phyloP scores from a whole-genome alignment of 768 basidiomycete genomes.

The Suillus americanus region DNA sequence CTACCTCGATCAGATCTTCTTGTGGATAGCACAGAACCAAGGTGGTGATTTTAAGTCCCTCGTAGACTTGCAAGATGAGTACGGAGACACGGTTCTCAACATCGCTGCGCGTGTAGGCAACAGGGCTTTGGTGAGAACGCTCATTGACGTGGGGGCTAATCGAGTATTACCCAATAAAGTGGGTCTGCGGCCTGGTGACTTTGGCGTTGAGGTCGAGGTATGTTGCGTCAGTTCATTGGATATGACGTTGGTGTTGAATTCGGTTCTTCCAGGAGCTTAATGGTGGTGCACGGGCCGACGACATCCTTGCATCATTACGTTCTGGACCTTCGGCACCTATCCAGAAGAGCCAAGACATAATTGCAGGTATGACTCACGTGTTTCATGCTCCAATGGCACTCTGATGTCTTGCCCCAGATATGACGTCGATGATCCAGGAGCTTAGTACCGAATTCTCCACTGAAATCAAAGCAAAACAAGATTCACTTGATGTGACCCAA shows the following conservation, averaged over 20 bases:
- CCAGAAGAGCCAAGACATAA: slow-evolving; percentile 87
- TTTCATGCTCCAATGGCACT: not conserved
- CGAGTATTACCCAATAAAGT: slow-evolving; percentile 87
- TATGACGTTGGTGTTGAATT: slow-evolving; percentile 3
- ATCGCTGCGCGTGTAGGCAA: slow-evolving; percentile 95
- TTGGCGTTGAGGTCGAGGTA: slow-evolving; percentile 91
- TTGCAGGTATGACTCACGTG: slow-evolving; percentile 51
- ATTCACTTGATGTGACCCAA: slow-evolving; percentile 83
- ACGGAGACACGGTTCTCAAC: slow-evolving; percentile 95
- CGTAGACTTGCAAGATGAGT: slow-evolving; percentile 89
- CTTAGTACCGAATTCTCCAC: slow-evolving; percentile 76
- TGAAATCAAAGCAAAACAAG: slow-evolving; percentile 87
- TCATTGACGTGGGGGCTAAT: slow-evolving; percentile 93
- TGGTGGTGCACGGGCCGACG: slow-evolving; percentile 72
- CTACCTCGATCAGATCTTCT: slow-evolving; percentile 88
- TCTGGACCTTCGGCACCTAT: slow-evolving; percentile 74
- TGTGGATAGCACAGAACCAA: slow-evolving; percentile 80
- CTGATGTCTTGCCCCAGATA: slow-evolving; percentile 49
- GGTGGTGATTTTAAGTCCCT: slow-evolving; percentile 74
- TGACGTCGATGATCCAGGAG: slow-evolving; percentile 80
- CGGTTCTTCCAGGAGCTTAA: slow-evolving; percentile 55
- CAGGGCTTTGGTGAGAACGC: slow-evolving; percentile 76
- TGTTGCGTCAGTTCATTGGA: slow-evolving; percentile 20
- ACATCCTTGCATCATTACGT: slow-evolving; percentile 72
- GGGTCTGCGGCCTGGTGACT: slow-evolving; percentile 90